Conservation (phyloP, 1,284 basidiomycete species). For the Puccinia triticina region DNA sequence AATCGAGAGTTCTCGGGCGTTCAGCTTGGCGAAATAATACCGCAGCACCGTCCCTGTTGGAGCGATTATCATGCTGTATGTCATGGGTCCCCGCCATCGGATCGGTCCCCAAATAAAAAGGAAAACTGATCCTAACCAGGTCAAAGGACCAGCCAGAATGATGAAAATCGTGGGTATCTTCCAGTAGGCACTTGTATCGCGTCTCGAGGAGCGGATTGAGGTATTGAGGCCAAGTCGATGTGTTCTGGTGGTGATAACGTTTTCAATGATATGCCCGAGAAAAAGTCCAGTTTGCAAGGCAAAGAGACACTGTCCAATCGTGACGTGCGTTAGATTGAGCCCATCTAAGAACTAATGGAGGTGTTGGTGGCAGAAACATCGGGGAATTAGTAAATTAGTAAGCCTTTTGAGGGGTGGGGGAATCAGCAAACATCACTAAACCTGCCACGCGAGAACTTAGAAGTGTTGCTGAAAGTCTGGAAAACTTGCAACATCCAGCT, state of each 20-base stretch:
- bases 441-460: slow-evolving; percentile 68
- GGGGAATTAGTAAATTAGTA: background rate
- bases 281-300: slow-evolving; percentile 51
- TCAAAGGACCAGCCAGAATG: slow-evolving; percentile 54
- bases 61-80: slow-evolving; percentile 84
- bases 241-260: slow-evolving; percentile 22
- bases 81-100: slow-evolving; percentile 75
- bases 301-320: slow-evolving; percentile 66
- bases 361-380: background rate
- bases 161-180: slow-evolving; percentile 19
- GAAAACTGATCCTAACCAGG: slow-evolving; percentile 67
- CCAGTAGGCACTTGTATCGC: background rate
- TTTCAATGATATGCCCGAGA: slow-evolving; percentile 40
- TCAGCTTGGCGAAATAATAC: slow-evolving; percentile 77
- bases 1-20: slow-evolving; percentile 65
- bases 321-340: slow-evolving; percentile 77
- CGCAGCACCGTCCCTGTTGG: slow-evolving; percentile 86
- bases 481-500: slow-evolving; percentile 91
- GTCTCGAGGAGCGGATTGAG: background rate
- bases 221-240: background rate
- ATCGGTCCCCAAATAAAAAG: slow-evolving; percentile 75
- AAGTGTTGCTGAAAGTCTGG: slow-evolving; percentile 77
- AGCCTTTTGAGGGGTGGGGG: background rate
- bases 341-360: slow-evolving; percentile 77
- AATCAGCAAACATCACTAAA: slow-evolving; percentile 73